Base-by-base conservation (phyloP, 805 yeast genomes). In the Grigorovia transvaalensis region DNA sequence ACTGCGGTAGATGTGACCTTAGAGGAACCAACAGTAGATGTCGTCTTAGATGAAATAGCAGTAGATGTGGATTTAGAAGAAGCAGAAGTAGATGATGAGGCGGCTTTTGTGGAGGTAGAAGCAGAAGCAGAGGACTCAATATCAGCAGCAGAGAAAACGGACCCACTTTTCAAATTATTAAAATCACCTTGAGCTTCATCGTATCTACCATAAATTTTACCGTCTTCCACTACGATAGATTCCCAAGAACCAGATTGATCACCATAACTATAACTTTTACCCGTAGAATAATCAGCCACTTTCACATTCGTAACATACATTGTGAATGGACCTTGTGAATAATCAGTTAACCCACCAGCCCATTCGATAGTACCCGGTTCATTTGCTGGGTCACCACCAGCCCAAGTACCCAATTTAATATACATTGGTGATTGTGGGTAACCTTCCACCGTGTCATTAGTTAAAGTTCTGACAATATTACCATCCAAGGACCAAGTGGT, bases 341-440 rank as follows among this genome's bases (percentile, higher is more conserved):
- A 84, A 62, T 85, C 82, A 13, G 88, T 80, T 18, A 58, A 53
- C 52, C 95, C 95, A 53, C 91, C 91, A 4, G 91, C 88, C 93
- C 93, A 85, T 60, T 79, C 80, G 52, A 85, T 83, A 1, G 90
- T 84, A 48, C 91, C 91, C 42, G 71, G 71, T 7, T 74, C 71
- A 59, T 84, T 84, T 27, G 71, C 58, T 30, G 85, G 71, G 66
- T 84, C 89, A 64, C 93, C 93, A 60, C 90, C 91, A 4, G 89
- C 89, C 91, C 93, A 85, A 35, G 81, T 69, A 57, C 93, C 91
- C 55, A 79, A 71, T 63, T 71, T 75, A 12, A 85, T 64, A 57
- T 71, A 75, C 90, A 89, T 87, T 48, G 97, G 97, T n/a, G 88
- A 72, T 70, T 89, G 96, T 45, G 97, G 97, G 67, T 78, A 90